Conservation (phyloP, 805 yeast species). For the Cyberlindnera nakhonratchasimensis region DNA sequence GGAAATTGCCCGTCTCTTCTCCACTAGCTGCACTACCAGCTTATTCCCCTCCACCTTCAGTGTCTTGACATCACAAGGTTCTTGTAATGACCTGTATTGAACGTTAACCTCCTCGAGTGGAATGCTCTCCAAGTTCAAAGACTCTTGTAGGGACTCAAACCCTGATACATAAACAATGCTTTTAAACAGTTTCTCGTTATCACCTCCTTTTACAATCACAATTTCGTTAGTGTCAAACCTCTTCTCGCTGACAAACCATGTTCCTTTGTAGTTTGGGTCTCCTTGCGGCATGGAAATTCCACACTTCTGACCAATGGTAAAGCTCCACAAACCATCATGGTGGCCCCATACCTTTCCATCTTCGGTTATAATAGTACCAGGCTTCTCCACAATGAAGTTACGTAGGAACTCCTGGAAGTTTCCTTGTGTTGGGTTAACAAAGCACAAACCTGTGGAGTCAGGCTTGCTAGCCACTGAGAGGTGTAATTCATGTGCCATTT, state of each 20-base stretch:
- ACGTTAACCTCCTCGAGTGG: slow-evolving; percentile 35
- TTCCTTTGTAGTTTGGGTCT: slow-evolving; percentile 66
- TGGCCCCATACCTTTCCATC: slow-evolving; percentile 74
- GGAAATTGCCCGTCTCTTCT: slow-evolving; percentile 68
- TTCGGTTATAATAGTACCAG: slow-evolving; percentile 77
- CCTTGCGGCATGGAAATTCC: slow-evolving; percentile 88
- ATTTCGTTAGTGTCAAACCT: slow-evolving; percentile 61
- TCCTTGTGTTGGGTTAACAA: slow-evolving; percentile 61
- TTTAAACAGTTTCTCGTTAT: slow-evolving; percentile 53
- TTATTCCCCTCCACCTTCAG: slow-evolving; percentile 11
- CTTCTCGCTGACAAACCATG: slow-evolving; percentile 86
- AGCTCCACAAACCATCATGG: slow-evolving; percentile 89
- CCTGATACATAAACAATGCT: slow-evolving; percentile 39
- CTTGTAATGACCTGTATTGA: slow-evolving; percentile 75
- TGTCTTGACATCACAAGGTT: slow-evolving; percentile 42
- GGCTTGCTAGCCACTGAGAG: slow-evolving; percentile 73
- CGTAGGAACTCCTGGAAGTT: slow-evolving; percentile 73
- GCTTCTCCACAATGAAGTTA: slow-evolving; percentile 67
- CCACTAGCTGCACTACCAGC: slow-evolving; percentile 38
- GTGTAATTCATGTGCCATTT: slow-evolving; percentile 51
- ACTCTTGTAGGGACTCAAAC: slow-evolving; percentile 27
- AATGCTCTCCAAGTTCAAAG: slow-evolving; percentile 6
- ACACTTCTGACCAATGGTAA: slow-evolving; percentile 88
- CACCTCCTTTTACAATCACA: slow-evolving; percentile 70
- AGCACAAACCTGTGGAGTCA: slow-evolving; percentile 94